Evolutionary conservation across 2,329 filamentous ascomycete genomes (phyloP).

Genomic region (Monosporascus ibericus): DNA sequence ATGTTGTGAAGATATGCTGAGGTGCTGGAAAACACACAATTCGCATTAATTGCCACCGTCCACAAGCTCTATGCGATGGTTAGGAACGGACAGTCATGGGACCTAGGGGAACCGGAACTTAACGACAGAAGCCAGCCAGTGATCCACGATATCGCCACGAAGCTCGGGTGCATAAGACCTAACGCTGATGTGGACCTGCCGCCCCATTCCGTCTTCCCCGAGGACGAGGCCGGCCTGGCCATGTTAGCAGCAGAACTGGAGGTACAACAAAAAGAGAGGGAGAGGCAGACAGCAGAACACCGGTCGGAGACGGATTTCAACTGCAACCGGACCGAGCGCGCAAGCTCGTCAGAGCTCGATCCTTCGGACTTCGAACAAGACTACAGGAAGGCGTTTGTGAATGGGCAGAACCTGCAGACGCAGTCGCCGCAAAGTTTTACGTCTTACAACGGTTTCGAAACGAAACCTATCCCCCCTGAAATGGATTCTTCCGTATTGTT

Average conservation of each 20-base stretch:
- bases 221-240: slow-evolving; percentile 52
- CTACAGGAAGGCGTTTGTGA: slow-evolving; percentile 44
- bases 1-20: slow-evolving; percentile 48
- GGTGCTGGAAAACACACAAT: slow-evolving; percentile 59
- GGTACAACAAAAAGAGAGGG: slow-evolving; percentile 36
- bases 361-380: slow-evolving; percentile 51
- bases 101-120: slow-evolving; percentile 56
- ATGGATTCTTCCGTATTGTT: slow-evolving; percentile 23
- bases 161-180: slow-evolving; percentile 57
- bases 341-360: slow-evolving; percentile 49
- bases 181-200: slow-evolving; percentile 56
- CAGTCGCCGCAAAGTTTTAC: slow-evolving; percentile 49
- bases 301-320: slow-evolving; percentile 30
- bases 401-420: slow-evolving; percentile 36
- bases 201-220: slow-evolving; percentile 53
- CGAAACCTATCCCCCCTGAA: slow-evolving; percentile 20
- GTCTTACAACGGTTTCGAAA: slow-evolving; percentile 36
- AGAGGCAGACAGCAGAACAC: slow-evolving; percentile 24
- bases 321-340: slow-evolving; percentile 37
- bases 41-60: slow-evolving; percentile 57
- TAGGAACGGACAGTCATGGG: slow-evolving; percentile 51
- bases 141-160: slow-evolving; percentile 59
- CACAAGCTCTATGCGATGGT: slow-evolving; percentile 63
- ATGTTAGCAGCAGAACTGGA: slow-evolving; percentile 52
- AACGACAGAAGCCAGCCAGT: slow-evolving; percentile 58